phyloP scores from a whole-genome alignment of 140 eudicot genomes.

The Cichorium intybus region DNA sequence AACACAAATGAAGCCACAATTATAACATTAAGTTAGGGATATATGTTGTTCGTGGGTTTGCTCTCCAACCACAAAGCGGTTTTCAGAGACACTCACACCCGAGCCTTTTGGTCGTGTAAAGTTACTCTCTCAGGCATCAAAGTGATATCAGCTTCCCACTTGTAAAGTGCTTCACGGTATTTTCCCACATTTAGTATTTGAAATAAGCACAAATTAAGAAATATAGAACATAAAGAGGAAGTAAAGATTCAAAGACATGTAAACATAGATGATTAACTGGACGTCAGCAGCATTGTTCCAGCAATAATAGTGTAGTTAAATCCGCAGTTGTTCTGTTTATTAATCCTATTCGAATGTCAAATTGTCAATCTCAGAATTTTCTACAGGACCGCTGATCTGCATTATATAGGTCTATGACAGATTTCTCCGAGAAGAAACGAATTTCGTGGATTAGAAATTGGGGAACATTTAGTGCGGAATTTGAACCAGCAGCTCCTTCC shows the following conservation, averaged over 20 bases:
- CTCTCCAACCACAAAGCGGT: conserved; percentile 54
- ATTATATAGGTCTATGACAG: too few relatives aligned
- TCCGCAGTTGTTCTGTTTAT: neutral
- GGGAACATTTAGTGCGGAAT: too few relatives aligned
- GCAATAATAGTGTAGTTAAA: neutral
- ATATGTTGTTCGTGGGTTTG: conserved; percentile 12
- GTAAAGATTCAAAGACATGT: neutral
- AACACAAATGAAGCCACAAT: neutral
- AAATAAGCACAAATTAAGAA: conserved; percentile 1
- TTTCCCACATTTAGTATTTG: conserved; percentile 56
- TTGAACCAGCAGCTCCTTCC: too few relatives aligned
- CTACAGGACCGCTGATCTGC: neutral
- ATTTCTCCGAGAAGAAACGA: too few relatives aligned
- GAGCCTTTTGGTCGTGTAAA: conserved; percentile 85
- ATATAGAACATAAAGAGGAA: neutral
- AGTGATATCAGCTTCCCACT: conserved; percentile 86
- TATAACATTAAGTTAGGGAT: neutral
- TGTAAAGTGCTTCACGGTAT: conserved; percentile 83
- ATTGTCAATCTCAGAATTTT: neutral
- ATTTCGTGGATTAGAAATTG: too few relatives aligned
- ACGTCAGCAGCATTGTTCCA: neutral
- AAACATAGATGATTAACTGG: neutral
- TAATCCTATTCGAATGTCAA: neutral
- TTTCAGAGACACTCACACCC: conserved; percentile 40
- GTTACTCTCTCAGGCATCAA: conserved; percentile 67